Conservation (phyloP, 371 early-diverging fungal genomes). For the Entomophthora muscae region DNA sequence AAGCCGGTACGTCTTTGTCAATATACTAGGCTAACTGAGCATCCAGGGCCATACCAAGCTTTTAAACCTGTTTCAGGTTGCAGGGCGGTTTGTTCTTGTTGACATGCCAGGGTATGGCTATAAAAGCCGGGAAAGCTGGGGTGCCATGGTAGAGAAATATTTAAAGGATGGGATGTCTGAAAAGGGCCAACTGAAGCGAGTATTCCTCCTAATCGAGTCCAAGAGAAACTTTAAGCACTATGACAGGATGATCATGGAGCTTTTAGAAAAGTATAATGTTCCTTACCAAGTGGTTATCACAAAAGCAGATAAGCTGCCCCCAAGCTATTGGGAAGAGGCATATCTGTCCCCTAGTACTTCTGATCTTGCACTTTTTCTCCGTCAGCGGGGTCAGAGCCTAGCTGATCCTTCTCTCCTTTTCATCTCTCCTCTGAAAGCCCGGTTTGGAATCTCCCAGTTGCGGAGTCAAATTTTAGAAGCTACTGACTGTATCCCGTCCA, state of each 20-base stretch:
- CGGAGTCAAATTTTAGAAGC: neutral
- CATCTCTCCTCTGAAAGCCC: neutral
- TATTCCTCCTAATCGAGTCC: neutral
- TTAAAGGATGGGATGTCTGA: neutral
- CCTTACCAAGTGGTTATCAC: slow-evolving; percentile 2
- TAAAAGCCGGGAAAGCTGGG: slow-evolving; percentile 53
- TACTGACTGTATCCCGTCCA: neutral
- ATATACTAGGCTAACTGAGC: neutral
- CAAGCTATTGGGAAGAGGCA: neutral
- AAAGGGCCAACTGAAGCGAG: neutral
- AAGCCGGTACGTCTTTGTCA: neutral
- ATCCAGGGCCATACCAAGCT: slow-evolving; percentile 47
- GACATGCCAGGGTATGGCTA: slow-evolving; percentile 74
- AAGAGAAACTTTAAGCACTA: neutral
- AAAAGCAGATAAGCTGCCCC: neutral
- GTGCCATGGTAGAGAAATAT: slow-evolving; percentile 12
- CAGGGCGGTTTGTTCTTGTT: slow-evolving; percentile 34
- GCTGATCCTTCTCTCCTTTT: neutral
- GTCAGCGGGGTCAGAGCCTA: neutral
- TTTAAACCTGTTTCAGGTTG: slow-evolving; percentile 49
- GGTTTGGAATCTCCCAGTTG: slow-evolving; percentile 2
- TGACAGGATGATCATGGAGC: slow-evolving; percentile 2
- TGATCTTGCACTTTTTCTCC: neutral
- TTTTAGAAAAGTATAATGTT: neutral
- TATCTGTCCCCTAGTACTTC: neutral